Conservation (phyloP, 108 stramenopile species). For the Cyclotella choctawhatcheeana region DNA sequence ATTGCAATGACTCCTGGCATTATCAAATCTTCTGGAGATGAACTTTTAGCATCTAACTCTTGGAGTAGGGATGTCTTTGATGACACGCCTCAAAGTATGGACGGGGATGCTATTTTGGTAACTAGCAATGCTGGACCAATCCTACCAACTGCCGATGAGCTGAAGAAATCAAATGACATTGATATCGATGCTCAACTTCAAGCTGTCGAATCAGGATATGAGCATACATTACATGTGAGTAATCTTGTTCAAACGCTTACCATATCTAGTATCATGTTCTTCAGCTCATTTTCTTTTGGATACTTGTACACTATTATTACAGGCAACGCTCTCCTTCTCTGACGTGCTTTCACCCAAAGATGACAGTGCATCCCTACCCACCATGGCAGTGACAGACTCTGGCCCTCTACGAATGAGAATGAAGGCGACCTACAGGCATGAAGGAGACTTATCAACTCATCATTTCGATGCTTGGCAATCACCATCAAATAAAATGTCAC, state of each 20-base stretch:
- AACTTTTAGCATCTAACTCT: constrained; percentile 17
- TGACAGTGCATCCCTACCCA: constrained; percentile 17
- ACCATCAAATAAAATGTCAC: constrained; percentile 12
- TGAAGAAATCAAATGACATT: constrained; percentile 9
- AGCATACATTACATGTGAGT: constrained; percentile 3
- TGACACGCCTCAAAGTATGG: constrained; percentile 3
- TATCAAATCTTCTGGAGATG: constrained; percentile 12
- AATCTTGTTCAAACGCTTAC: no score
- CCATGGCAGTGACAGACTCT: constrained; percentile 38
- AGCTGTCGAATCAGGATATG: neutral
- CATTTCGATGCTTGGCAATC: constrained; percentile 52
- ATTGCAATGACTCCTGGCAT: constrained; percentile 43
- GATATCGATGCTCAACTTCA: constrained; percentile 7
- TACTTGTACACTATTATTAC: no score
- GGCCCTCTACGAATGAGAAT: constrained; percentile 44
- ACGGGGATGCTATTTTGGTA: neutral
- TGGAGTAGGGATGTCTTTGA: constrained; percentile 31
- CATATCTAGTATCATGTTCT: no score
- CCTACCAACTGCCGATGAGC: constrained; percentile 37
- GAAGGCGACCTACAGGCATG: constrained; percentile 13
- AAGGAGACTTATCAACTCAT: constrained; percentile 39
- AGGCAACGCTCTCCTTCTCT: constrained; percentile 41
- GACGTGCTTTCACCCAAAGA: constrained; percentile 40
- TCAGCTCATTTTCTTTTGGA: no score
- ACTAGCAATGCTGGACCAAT: constrained; percentile 14